Evolutionary conservation across 768 basidiomycete genomes (phyloP), one percentile per base, ranked within the genome.

Genomic region (Kondoa malvinella): DNA sequence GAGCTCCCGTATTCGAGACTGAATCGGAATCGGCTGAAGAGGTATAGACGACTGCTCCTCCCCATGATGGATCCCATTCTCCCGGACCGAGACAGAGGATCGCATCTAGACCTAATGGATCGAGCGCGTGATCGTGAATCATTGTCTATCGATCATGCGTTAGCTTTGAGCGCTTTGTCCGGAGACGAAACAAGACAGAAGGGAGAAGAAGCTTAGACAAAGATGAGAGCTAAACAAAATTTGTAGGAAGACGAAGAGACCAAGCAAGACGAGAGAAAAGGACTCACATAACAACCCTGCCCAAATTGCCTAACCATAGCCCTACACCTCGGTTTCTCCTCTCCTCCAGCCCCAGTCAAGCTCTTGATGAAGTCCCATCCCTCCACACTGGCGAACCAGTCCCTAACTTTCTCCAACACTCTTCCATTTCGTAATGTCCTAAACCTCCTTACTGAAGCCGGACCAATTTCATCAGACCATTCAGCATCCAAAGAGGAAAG

Each of bases 41-140:
- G 21, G 40, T 8, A 50, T 50, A 50, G 21, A 50, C 21, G 40
- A 50, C 21, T 50, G 8, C 21, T 21, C 40, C 40, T 8, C 40
- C 40, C 12, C 21, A 50, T 50, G 8, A 8, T 50, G 8, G 12
- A 21, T 50, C 21, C 40, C 40, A 50, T 8, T 50, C 40, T 50
- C 12, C 8, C 8, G 40, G 12, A 50, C 64, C 63, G 12, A 64
- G 34, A n/a, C 67, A 8, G 16, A 67, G 56, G 30, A 68, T 56
- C 4, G 64, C 59, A 29, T 65, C 61, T 40, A 64, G 25, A 27
- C 67, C 67, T 14, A 50, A 32, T 21, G 67, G 67, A 32, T 68
- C 67, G 3, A 14, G 25, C 31, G 16, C 67, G 25, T 68, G 33
- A 34, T 68, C 67, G 32, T 68, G 67, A 4, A 68, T 21, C 4